phyloP scores from a whole-genome alignment of 2,329 filamentous ascomycete genomes.

The Calcarisporium arbuscula region DNA sequence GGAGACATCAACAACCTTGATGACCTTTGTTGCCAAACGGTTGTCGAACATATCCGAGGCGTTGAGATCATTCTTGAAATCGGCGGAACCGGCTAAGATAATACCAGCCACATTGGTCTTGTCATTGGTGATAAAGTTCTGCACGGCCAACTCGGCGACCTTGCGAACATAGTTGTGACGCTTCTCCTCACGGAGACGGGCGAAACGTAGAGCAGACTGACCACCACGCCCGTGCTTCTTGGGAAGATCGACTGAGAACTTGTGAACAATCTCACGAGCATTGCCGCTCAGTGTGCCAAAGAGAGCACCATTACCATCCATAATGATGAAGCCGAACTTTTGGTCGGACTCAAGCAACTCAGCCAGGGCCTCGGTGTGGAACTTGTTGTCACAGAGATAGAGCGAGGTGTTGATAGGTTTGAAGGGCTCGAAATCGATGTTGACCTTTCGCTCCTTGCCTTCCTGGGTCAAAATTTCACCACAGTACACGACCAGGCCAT shows the following conservation, averaged over 20 bases:
- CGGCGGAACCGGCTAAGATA: conserved; percentile 92
- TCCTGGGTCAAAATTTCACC: conserved; percentile 99
- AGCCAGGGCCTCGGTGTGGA: conserved; percentile 94
- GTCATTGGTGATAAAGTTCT: conserved; percentile 98
- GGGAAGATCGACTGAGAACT: conserved; percentile 96
- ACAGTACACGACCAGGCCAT: conserved; percentile 96
- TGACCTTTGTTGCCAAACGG: conserved; percentile 88
- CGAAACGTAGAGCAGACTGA: conserved; percentile 98
- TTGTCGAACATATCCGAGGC: conserved; percentile 95
- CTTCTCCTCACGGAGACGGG: conserved; percentile 98
- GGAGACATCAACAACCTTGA: conserved; percentile 98
- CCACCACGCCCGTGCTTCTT: conserved; percentile 99
- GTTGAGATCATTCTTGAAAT: conserved; percentile 99
- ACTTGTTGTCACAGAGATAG: conserved; percentile 99
- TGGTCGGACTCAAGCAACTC: conserved; percentile 98
- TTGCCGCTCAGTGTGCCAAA: conserved; percentile 97
- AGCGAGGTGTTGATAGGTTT: conserved; percentile 99
- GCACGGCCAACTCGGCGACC: conserved; percentile 93
- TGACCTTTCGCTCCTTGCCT: conserved; percentile 99
- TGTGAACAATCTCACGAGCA: conserved; percentile 93
- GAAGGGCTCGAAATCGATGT: conserved; percentile 99
- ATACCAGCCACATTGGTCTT: conserved; percentile 97
- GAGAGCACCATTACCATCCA: conserved; percentile 97
- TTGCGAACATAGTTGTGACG: conserved; percentile 99
- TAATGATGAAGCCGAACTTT: conserved; percentile 99